Percentiles rank a stretch among this genome's conserved stretches.
Conservation (phyloP, 345 rosid genomes). For the Eucalyptus polybractea region DNA sequence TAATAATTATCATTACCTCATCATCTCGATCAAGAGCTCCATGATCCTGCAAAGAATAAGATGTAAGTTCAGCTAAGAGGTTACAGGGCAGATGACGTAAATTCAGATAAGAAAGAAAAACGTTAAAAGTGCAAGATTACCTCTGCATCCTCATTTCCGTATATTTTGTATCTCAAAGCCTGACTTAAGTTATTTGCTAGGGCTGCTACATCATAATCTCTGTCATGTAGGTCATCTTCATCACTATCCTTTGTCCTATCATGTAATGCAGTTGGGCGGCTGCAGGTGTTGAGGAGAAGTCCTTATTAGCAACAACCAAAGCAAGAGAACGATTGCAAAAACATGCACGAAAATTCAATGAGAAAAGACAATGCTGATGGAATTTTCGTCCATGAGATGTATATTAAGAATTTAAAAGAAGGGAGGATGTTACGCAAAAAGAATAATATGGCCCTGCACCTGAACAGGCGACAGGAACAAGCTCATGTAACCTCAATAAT, state of each 20-base stretch:
- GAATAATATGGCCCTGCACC: not conserved
- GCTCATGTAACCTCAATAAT: not conserved
- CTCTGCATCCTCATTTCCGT: slow-evolving; percentile 77
- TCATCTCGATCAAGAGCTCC: slow-evolving; percentile 74
- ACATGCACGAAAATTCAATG: not conserved
- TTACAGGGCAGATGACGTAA: not conserved
- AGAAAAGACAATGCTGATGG: not conserved
- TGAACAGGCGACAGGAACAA: not conserved
- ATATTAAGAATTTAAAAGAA: not conserved
- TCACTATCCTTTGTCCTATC: slow-evolving; percentile 93
- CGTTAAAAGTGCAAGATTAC: slow-evolving; percentile 6
- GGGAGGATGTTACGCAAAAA: not conserved
- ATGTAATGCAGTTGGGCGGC: slow-evolving; percentile 89
- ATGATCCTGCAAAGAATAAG: slow-evolving; percentile 38
- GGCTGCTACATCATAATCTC: slow-evolving; percentile 94
- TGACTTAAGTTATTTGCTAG: slow-evolving; percentile 86
- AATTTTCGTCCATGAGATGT: not conserved
- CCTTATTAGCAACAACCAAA: not conserved
- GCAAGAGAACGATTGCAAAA: not conserved
- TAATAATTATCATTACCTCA: slow-evolving; percentile 25
- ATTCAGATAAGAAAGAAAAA: not conserved
- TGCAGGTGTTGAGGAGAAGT: slow-evolving; percentile 9
- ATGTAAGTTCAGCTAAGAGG: not conserved
- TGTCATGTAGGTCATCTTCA: slow-evolving; percentile 81
- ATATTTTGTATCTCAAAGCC: slow-evolving; percentile 83